Evolutionary conservation across 306 rosid genomes (phyloP).

Genomic region (Citrullus amarus): DNA sequence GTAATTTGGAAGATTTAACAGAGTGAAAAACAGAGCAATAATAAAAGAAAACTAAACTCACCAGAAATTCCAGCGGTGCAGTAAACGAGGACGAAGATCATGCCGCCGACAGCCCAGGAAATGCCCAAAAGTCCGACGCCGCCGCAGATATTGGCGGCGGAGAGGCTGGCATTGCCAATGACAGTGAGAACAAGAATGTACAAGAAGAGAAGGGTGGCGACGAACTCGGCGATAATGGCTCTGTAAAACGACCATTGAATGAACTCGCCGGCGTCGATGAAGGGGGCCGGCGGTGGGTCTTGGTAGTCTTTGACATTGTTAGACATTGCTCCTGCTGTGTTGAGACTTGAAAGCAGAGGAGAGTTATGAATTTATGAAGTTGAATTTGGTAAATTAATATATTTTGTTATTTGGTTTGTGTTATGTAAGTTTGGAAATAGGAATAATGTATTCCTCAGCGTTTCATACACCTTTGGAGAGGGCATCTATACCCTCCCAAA

Average conservation of each 20-base stretch:
- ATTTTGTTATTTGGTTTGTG: too few species aligned
- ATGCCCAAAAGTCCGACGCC: constrained; percentile 16
- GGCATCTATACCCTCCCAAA: too few species aligned
- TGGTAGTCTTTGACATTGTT: constrained; percentile 5
- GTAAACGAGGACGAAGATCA: constrained; percentile 21
- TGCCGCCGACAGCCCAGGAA: constrained; percentile 25
- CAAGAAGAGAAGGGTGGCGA: constrained; percentile 20
- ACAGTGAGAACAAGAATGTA: constrained; percentile 17
- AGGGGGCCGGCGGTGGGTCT: constrained; percentile 15
- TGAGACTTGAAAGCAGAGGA: background rate
- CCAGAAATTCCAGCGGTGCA: constrained; percentile 25
- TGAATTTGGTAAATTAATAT: too few species aligned
- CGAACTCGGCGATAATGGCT: constrained; percentile 19
- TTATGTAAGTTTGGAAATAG: too few species aligned
- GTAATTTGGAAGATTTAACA: background rate
- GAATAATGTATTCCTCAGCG: too few species aligned
- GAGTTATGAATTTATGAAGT: background rate
- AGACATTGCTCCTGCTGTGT: background rate
- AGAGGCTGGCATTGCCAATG: constrained; percentile 4
- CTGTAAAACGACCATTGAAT: constrained; percentile 18
- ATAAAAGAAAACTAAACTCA: too few species aligned
- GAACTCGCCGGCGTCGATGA: constrained; percentile 13
- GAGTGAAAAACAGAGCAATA: background rate
- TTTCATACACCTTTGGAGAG: too few species aligned
- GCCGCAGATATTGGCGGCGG: background rate